Evolutionary conservation across 306 rosid genomes (phyloP).

Genomic region (Dicorynia guianensis): DNA sequence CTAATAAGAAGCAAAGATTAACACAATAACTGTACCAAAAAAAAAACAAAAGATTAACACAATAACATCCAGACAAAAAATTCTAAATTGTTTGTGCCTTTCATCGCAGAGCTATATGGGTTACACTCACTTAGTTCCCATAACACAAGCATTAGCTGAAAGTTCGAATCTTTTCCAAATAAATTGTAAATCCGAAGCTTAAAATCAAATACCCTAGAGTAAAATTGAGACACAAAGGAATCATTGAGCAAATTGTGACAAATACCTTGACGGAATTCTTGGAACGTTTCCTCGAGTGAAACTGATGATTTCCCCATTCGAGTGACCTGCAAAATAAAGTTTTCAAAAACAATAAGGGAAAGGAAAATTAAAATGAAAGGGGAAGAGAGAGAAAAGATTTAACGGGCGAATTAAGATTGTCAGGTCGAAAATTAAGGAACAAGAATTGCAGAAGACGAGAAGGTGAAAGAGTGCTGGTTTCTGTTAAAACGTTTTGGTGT

Average conservation of each 20-base stretch:
- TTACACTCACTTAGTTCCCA: conserved; percentile 7
- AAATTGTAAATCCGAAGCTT: conserved; percentile 18
- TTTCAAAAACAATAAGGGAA: conserved; percentile 34
- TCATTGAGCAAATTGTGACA: not conserved
- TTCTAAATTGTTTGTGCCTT: not conserved
- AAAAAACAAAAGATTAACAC: conserved; percentile 4
- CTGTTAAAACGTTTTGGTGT: not conserved
- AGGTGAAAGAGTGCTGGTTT: not conserved
- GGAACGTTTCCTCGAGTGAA: conserved; percentile 67
- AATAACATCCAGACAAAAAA: conserved; percentile 14
- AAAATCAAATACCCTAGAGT: conserved; percentile 34
- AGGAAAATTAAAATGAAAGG: not conserved
- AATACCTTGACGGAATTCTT: conserved; percentile 73
- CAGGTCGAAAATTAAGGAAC: conserved; percentile 9
- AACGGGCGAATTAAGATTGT: not conserved
- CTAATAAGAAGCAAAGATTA: not conserved
- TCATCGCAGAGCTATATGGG: conserved; percentile 5
- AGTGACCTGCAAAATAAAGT: conserved; percentile 59
- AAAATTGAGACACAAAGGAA: not conserved
- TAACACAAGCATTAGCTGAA: conserved; percentile 19
- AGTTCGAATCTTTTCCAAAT: not conserved
- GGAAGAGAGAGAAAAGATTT: not conserved
- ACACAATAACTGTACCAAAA: conserved; percentile 12
- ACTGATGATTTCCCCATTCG: conserved; percentile 82
- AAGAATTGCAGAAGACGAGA: not conserved